These are phyloP conservation scores for Achaetomium macrosporum DNA, from an alignment of 2,329 filamentous ascomycete genomes.

Conservation along the genomic window DNA sequence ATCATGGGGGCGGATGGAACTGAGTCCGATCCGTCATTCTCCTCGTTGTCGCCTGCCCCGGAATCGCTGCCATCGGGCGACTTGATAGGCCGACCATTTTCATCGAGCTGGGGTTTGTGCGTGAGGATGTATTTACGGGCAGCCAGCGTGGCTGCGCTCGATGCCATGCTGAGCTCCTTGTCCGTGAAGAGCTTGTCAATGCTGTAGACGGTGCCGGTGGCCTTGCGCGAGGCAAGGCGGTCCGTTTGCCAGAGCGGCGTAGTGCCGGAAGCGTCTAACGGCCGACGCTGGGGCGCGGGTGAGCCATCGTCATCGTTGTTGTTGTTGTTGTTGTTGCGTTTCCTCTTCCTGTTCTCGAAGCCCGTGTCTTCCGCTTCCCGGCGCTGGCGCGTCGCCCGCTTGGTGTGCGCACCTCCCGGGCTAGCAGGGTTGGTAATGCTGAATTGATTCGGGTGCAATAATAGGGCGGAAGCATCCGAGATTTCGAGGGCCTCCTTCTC, in stretches of 20 bases:
- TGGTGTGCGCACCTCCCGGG: slow-evolving; percentile 57
- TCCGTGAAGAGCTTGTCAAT: slow-evolving; percentile 67
- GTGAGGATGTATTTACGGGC: slow-evolving; percentile 57
- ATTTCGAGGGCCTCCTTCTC: slow-evolving; percentile 66
- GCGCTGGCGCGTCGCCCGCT: slow-evolving; percentile 56
- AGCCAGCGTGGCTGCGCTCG: slow-evolving; percentile 56
- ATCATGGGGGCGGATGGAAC: slow-evolving; percentile 48
- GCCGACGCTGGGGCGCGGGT: slow-evolving; percentile 51
- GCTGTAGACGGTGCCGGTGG: slow-evolving; percentile 56
- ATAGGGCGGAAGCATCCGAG: slow-evolving; percentile 57
- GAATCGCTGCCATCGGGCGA: slow-evolving; percentile 50
- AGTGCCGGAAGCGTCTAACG: slow-evolving; percentile 50
- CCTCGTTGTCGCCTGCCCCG: slow-evolving; percentile 46
- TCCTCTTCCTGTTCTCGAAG: slow-evolving; percentile 55
- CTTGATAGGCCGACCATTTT: slow-evolving; percentile 44
- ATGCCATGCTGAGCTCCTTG: slow-evolving; percentile 61
- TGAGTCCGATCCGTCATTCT: slow-evolving; percentile 43
- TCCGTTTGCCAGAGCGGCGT: slow-evolving; percentile 60
- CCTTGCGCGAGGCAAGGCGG: slow-evolving; percentile 48
- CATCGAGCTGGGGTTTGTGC: slow-evolving; percentile 45
- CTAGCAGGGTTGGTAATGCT: slow-evolving; percentile 59
- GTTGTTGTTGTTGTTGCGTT: slow-evolving; percentile 48
- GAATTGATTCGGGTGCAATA: slow-evolving; percentile 64
- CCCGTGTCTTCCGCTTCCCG: slow-evolving; percentile 55
- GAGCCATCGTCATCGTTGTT: slow-evolving; percentile 57